Percentiles rank a stretch among this genome's conserved stretches.
These are phyloP conservation scores for Acer campestre DNA, from an alignment of 345 rosid species.

Conservation along the genomic window DNA sequence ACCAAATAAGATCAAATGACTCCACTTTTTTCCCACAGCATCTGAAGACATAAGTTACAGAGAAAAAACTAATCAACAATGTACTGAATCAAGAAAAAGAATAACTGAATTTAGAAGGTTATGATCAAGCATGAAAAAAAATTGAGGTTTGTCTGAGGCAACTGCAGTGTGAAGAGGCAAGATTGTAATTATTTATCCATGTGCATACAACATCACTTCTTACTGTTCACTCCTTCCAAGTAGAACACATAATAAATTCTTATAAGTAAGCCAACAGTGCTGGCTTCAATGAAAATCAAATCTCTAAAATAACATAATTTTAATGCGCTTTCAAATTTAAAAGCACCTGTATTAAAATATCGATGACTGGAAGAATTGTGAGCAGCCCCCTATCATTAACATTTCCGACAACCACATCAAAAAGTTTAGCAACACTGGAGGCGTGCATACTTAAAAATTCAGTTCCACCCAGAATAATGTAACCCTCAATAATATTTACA, in stretches of 20 bases:
- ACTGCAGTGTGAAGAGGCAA: neutral
- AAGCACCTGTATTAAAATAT: constrained; percentile 82
- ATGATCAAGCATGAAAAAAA: neutral
- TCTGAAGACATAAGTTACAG: constrained; percentile 2
- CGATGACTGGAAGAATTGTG: constrained; percentile 83
- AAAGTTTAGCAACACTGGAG: constrained; percentile 80
- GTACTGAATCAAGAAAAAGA: neutral
- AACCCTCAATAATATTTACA: constrained; percentile 73
- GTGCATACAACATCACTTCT: neutral
- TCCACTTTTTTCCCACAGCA: neutral
- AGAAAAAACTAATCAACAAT: neutral
- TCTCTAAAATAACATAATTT: neutral
- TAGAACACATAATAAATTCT: neutral
- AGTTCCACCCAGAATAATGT: constrained; percentile 78
- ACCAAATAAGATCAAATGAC: neutral
- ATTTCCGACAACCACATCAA: constrained; percentile 91
- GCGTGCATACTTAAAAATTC: constrained; percentile 82
- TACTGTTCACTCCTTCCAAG: neutral
- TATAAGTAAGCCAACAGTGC: neutral
- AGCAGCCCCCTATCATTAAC: constrained; percentile 86
- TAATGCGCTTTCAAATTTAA: neutral
- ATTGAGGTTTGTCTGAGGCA: neutral
- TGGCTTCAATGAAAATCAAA: constrained; percentile 8
- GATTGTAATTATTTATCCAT: neutral
- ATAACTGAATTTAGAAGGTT: neutral